Evolutionary conservation across 805 yeast species (phyloP), one percentile per base, ranked within the genome.

Genomic region (Metschnikowia lochheadii): DNA sequence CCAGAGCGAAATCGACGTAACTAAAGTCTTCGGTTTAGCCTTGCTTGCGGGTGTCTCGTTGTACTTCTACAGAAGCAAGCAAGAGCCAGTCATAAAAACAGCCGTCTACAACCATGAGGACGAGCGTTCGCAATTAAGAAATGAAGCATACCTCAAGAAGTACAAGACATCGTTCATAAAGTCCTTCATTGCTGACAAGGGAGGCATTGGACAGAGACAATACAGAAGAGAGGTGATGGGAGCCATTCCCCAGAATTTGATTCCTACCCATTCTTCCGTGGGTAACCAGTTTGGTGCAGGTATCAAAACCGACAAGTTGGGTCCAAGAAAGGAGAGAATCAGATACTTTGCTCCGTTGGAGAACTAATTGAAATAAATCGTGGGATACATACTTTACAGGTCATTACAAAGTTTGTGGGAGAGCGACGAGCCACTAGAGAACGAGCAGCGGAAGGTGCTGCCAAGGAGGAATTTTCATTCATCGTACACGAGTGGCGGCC

Each of bases 211-310:
- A 46, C 76, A 70, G 58, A 68, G 61, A 53, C 74, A 69, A 49
- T 68, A 64, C 60, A 66, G 73, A 58, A 67, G 69, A 63, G 56
- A 63, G 46, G 56, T 63, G 35, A 67, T 61, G 52, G 62, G 64
- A 17, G 58, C 70, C 5, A 54, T 62, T 35, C 66, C 75, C 17
- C 62, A 64, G 37, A 66, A 59, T 37, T 61, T 70, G 51, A 73
- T 73, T 50, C 73, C 72, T 21, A 59, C 74, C 6, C 77, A 71
- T 54, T 71, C 77, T n/a, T 66, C 76, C 7, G 59, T 40, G 49
- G 76, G 75, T 21, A 53, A 60, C 51, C 75, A 72, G 58, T 73
- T 65, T 55, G 78, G 78, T 46, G 71, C 72, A 36, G 77, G 78
- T 55, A 72, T 74, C 46, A 72, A 70, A 60, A 68, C 73, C 36